These are phyloP conservation scores for Cantharellus cinnabarinus DNA, from an alignment of 768 basidiomycete species.

Conservation along the genomic window DNA sequence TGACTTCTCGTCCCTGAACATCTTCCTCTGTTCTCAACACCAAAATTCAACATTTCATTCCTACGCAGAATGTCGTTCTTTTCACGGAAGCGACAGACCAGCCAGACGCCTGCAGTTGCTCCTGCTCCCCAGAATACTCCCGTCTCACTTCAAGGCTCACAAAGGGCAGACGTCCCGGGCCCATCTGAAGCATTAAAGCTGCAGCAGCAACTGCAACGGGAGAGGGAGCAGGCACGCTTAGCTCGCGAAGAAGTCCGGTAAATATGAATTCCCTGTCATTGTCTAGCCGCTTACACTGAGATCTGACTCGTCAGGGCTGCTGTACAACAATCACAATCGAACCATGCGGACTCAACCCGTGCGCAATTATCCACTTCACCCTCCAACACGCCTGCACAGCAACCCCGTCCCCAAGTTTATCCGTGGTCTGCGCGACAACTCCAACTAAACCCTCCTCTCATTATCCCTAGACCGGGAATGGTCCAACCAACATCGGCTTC, in stretches of 20 bases:
- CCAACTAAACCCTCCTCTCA: slow-evolving; percentile 41
- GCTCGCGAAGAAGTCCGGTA: not conserved
- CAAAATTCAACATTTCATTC: slow-evolving; percentile 35
- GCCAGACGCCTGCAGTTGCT: slow-evolving; percentile 8
- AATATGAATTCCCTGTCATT: not conserved
- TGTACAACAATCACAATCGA: not conserved
- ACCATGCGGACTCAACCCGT: not conserved
- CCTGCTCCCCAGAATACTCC: slow-evolving; percentile 7
- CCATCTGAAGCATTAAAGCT: slow-evolving; percentile 22
- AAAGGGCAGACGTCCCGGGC: slow-evolving; percentile 9
- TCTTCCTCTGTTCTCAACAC: too few species aligned
- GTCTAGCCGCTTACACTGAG: not conserved
- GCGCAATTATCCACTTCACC: not conserved
- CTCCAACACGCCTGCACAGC: not conserved
- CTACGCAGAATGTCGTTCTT: slow-evolving; percentile 85
- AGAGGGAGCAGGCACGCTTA: slow-evolving; percentile 8
- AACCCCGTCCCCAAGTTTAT: slow-evolving; percentile 33
- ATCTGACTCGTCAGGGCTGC: not conserved
- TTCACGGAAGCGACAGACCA: slow-evolving; percentile 64
- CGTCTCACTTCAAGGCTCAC: slow-evolving; percentile 13
- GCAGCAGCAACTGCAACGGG: slow-evolving; percentile 17
- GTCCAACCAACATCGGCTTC: slow-evolving; percentile 48
- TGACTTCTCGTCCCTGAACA: too few species aligned
- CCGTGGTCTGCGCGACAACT: slow-evolving; percentile 73
- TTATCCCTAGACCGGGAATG: slow-evolving; percentile 42